A percentile compares a stretch with the other conserved stretches of the same genome.
Evolutionary conservation across 1,139 yeast genomes (phyloP).

Genomic region (Debaryomycetaceae sp.): DNA sequence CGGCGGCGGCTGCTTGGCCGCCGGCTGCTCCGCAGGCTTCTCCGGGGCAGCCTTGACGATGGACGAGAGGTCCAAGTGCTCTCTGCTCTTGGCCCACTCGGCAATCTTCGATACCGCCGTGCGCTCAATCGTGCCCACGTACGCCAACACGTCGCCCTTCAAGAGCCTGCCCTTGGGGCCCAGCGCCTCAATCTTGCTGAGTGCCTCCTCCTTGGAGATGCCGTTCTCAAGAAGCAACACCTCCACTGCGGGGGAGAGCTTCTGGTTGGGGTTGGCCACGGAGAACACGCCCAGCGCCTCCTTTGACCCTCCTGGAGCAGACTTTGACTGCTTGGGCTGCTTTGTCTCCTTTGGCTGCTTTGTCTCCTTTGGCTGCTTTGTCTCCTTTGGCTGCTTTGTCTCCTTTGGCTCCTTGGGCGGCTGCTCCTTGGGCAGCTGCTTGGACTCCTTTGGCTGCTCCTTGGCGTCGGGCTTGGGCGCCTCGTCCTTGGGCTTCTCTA

Average conservation of each 20-base stretch:
- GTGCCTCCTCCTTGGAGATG: slow-evolving; percentile 66
- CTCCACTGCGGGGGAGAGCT: slow-evolving; percentile 78
- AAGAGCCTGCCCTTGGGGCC: slow-evolving; percentile 87
- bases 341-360: slow-evolving; percentile 7
- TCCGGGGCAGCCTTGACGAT: slow-evolving; percentile 49
- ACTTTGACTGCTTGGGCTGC: slow-evolving; percentile 2
- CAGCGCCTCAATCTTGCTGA: slow-evolving; percentile 68
- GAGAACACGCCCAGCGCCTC: slow-evolving; percentile 18
- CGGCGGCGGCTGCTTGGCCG: slow-evolving; percentile 10
- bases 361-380: slow-evolving; percentile 9
- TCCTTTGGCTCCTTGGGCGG: slow-evolving; percentile 11
- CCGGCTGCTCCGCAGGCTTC: slow-evolving; percentile 12
- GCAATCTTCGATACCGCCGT: slow-evolving; percentile 52
- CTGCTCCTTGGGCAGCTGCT: slow-evolving; percentile 12
- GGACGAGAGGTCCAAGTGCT: slow-evolving; percentile 73
- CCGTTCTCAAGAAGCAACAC: slow-evolving; percentile 56
- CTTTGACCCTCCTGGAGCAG: slow-evolving; percentile 11
- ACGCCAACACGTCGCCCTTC: slow-evolving; percentile 88
- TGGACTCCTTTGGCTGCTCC: too few relatives aligned
- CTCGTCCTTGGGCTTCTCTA: slow-evolving; percentile 55
- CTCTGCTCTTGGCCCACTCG: slow-evolving; percentile 50
- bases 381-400: slow-evolving; percentile 8
- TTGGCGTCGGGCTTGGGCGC: slow-evolving; percentile 13
- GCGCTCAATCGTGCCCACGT: slow-evolving; percentile 64
- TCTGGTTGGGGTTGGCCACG: slow-evolving; percentile 59